Conservation (phyloP, 768 basidiomycete genomes). For the Pleurotus salmoneostramineus region DNA sequence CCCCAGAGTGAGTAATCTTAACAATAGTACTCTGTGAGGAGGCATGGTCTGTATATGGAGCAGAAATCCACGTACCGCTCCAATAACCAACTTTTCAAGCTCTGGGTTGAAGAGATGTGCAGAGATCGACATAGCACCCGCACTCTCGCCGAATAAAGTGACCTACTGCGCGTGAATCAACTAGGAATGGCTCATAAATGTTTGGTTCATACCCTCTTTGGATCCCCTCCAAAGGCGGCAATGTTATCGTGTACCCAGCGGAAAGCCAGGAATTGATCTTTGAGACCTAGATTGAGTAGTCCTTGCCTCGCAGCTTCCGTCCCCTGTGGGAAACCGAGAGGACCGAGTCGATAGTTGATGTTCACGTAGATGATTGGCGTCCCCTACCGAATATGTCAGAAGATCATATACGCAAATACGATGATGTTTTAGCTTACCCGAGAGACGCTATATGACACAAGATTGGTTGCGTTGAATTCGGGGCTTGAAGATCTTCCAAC, state of each 20-base stretch:
- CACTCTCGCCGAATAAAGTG: conserved; percentile 44
- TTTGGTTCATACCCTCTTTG: conserved; percentile 25
- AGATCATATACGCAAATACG: background rate
- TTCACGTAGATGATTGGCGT: conserved; percentile 43
- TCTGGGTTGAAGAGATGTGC: conserved; percentile 29
- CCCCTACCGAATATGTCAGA: conserved; percentile 14
- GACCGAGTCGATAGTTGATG: conserved; percentile 44
- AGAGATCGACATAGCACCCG: conserved; percentile 39
- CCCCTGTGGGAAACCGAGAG: conserved; percentile 42
- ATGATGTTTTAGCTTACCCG: conserved; percentile 12
- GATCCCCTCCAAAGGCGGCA: conserved; percentile 50
- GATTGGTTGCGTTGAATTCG: conserved; percentile 25
- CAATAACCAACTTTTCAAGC: conserved; percentile 22
- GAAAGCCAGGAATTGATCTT: conserved; percentile 36
- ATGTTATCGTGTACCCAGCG: conserved; percentile 55
- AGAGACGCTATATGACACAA: conserved; percentile 20
- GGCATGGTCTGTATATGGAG: background rate
- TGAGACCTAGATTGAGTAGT: conserved; percentile 35
- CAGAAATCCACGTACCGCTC: conserved; percentile 20
- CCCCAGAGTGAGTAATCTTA: background rate
- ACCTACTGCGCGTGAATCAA: conserved; percentile 21
- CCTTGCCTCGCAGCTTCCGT: conserved; percentile 27
- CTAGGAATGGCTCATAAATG: too few species aligned
- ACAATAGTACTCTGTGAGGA: background rate
- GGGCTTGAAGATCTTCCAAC: conserved; percentile 10